Base-by-base conservation (phyloP, 202 grass and related monocot species). In the Panicum virgatum region DNA sequence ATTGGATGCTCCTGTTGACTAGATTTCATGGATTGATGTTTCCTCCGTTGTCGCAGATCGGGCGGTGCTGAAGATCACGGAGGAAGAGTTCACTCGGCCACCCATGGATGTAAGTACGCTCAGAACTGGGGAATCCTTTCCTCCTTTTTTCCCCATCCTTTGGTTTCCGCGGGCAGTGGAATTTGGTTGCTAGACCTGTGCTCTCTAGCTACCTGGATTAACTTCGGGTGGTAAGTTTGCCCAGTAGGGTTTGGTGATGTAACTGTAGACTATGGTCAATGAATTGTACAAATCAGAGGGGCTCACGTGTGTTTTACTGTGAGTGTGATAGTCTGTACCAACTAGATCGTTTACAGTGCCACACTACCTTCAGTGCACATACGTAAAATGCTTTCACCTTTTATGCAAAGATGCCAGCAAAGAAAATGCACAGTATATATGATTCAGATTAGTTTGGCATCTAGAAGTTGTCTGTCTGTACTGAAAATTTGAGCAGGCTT, bases 1-100 rank as follows among this genome's bases (percentile, higher is more conserved):
- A 37, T 60, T 64, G 6, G 47, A 19, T n/a, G 0, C 58, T 73
- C 1, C 8, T 48, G 5, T 1, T 77, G 20, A 12, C 2, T 68
- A 50, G n/a, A 3, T 82, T 86, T 5, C 47, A n/a, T 6, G 15
- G 65, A 79, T 81, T 86, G 52, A 38, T 38, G 26, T 79, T 45
- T 36, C 6, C 12, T 80, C 23, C 54, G 10, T 47, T 48, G 8
- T 42, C 88, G 71, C 80, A 99, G 96, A 99, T 82, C 84, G 89
- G 65, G 74, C 92, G 12, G 80, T 96, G 74, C 85, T 99, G 60
- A 92, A 99, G 91, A 99, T 99, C 85, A 92, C 90, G 72, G 91
- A 96, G 63, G 91, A 99, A 86, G 91, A 94, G 59, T 99, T 96
- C 91, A 83, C 89, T 12, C 39, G 78, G 12, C 91, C 93, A 22